Evolutionary conservation across 768 basidiomycete species (phyloP).

Genomic region (Suillus hirtellus): DNA sequence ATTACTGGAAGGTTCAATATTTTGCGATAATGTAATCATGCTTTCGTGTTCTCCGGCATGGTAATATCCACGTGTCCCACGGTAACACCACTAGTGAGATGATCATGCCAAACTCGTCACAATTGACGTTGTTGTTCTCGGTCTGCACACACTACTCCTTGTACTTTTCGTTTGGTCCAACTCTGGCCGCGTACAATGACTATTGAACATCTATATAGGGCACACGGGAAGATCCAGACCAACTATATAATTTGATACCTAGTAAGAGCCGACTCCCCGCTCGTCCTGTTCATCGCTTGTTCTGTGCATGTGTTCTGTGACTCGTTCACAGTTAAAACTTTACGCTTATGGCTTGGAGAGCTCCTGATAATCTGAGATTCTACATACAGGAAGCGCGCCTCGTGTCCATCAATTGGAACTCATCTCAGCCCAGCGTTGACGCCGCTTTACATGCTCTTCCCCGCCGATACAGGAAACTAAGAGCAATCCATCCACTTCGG

Average conservation of each 20-base stretch:
- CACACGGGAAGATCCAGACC: background rate
- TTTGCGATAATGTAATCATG: background rate
- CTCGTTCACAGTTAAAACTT: slow-evolving; percentile 2
- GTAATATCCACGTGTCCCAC: background rate
- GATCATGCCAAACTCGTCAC: background rate
- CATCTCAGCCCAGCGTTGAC: slow-evolving; percentile 36
- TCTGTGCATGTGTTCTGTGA: background rate
- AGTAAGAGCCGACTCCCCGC: background rate
- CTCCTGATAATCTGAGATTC: slow-evolving; percentile 43
- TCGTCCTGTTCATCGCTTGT: background rate
- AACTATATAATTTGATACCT: slow-evolving; percentile 1
- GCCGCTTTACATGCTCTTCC: slow-evolving; percentile 38
- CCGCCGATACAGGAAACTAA: slow-evolving; percentile 53
- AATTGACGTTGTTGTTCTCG: background rate
- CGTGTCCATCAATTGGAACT: slow-evolving; percentile 40
- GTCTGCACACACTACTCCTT: background rate
- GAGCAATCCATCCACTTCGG: slow-evolving; percentile 42
- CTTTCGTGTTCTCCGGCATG: background rate
- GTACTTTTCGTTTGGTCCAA: background rate
- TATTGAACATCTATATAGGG: background rate
- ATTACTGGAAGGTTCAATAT: background rate
- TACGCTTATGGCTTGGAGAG: slow-evolving; percentile 30
- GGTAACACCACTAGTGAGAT: background rate
- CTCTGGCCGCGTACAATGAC: background rate
- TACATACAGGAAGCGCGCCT: slow-evolving; percentile 50